A percentile compares a stretch with the other conserved stretches of the same genome.
Conservation (phyloP, 1,284 basidiomycete genomes). For the Marasmius sp. region DNA sequence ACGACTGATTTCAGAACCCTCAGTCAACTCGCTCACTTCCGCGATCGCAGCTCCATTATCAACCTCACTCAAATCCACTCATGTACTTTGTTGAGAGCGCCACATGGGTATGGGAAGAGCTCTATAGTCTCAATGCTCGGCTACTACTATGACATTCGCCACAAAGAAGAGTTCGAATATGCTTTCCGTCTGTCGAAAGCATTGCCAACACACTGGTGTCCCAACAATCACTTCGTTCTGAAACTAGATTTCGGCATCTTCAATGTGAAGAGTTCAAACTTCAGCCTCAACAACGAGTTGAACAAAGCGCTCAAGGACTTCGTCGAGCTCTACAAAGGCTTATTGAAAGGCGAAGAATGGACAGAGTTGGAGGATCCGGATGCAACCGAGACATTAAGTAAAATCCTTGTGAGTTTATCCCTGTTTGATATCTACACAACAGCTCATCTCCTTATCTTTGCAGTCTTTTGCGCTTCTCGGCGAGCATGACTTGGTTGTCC, state of each 20-base stretch:
- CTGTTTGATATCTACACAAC: neutral
- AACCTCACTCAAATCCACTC: neutral
- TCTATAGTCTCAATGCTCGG: neutral
- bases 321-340: neutral
- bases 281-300: neutral
- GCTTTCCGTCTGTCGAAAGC: neutral
- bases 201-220: neutral
- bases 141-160: neutral
- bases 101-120: neutral
- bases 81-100: neutral
- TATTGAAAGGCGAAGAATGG: neutral
- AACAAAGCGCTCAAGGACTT: neutral
- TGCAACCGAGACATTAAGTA: neutral
- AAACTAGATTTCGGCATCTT: neutral
- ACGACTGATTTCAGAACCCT: neutral
- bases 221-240: neutral
- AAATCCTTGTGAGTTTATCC: neutral
- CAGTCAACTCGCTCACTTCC: neutral
- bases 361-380: neutral
- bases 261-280: neutral
- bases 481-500: neutral
- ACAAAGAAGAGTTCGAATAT: neutral
- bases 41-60: neutral
- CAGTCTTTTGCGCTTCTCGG: neutral
- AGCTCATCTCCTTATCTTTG: neutral